Conservation (phyloP, 805 yeast genomes). For the Wickerhamiella lipophila region DNA sequence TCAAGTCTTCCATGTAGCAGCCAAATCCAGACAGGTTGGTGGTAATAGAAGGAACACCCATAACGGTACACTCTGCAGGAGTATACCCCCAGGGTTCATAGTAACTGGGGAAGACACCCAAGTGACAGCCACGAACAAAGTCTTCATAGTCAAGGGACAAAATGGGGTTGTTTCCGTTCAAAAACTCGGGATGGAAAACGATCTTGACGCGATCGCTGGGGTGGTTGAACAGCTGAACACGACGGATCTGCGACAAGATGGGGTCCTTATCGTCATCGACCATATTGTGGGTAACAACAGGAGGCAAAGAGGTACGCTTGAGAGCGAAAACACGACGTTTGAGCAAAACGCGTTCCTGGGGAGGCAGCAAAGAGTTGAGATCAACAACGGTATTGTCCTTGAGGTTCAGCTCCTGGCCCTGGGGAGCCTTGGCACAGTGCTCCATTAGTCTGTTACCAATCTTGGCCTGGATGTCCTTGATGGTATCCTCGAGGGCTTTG, state of each 20-base stretch:
- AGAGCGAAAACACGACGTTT: constrained; percentile 89
- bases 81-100: constrained; percentile 99
- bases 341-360: constrained; percentile 76
- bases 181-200: constrained; percentile 94
- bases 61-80: constrained; percentile 97
- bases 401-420: constrained; percentile 26
- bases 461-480: constrained; percentile 70
- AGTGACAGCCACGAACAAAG: constrained; percentile 93
- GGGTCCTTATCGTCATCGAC: constrained; percentile 85
- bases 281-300: constrained; percentile 96
- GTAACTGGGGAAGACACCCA: constrained; percentile 97
- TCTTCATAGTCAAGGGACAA: constrained; percentile 91
- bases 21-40: constrained; percentile 95
- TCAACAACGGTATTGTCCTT: constrained; percentile 32
- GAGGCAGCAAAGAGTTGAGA: constrained; percentile 69
- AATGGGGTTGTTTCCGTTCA: constrained; percentile 88
- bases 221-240: constrained; percentile 79
- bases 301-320: constrained; percentile 80
- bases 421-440: constrained; percentile 54
- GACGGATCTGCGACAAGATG: constrained; percentile 76
- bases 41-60: constrained; percentile 97
- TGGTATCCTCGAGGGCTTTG: constrained; percentile 77
- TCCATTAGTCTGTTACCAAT: constrained; percentile 84
- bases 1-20: constrained; percentile 95
- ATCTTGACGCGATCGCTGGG: constrained; percentile 87